Evolutionary conservation across 768 basidiomycete genomes (phyloP), one percentile per base, ranked within the genome.

Genomic region (Mycena galopus): DNA sequence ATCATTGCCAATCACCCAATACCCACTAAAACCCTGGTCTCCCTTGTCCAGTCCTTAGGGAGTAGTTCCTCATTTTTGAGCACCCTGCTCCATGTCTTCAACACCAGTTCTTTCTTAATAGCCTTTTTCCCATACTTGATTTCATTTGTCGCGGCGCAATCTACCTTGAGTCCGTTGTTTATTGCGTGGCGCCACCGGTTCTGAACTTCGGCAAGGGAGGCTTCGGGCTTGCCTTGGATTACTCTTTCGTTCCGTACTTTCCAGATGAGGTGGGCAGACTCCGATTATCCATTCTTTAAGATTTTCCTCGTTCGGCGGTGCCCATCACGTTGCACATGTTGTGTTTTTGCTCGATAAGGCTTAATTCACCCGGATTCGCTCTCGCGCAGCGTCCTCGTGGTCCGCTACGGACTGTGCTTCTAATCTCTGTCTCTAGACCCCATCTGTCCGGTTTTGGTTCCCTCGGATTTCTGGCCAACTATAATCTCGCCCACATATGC

Each of bases 161-260:
- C 64, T 11, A 55, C 3, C 9, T 17, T 25, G 23, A 61, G 9
- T 12, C 59, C 14, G 27, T n/a, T 32, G 62, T 80, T 73, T 1
- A 80, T 65, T 0, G 61, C n/a, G 8, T 65, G 19, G 4, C 51
- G 12, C 79, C 79, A 81, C 32, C 66, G 47, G 14, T 68, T 71
- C 7, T 42, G 12, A 1, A 78, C 66, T 44, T 76, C 75, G 1
- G 47, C 17, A 4, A 19, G 42, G 3, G 73, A 59, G 21, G 42
- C 2, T 1, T 58, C 35, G 44, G 32, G n/a, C 23, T 67, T 66
- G 2, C 27, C 66, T 17, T 59, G 21, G 6, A 73, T 57, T 14
- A 57, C 50, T 7, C 62, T 33, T 16, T 67, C 65, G 14, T 62
- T 61, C 12, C 71, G 4, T 2, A 72, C 60, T 27, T 29, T 58